phyloP scores from a whole-genome alignment of 768 basidiomycete genomes.

The Kwoniella europaea region DNA sequence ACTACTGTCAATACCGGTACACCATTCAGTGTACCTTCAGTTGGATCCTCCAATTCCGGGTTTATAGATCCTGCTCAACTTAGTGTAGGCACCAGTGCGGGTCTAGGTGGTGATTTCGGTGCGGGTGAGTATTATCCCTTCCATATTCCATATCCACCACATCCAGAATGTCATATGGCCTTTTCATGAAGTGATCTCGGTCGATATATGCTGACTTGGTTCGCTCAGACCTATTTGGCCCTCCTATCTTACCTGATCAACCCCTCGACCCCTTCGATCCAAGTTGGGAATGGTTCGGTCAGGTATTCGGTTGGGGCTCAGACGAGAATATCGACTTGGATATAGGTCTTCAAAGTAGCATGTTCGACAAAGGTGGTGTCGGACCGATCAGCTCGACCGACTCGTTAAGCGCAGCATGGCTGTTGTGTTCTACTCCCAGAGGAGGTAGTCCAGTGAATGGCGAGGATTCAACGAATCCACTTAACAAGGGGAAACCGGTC shows the following conservation, averaged over 20 bases:
- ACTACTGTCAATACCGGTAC: conserved; percentile 12
- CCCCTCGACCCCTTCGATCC: conserved; percentile 31
- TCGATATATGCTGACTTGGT: neutral
- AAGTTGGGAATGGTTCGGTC: conserved; percentile 42
- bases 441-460: conserved; percentile 39
- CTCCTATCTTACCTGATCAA: neutral
- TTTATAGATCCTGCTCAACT: conserved; percentile 32
- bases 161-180: neutral
- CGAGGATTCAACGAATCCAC: conserved; percentile 13
- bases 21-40: conserved; percentile 25
- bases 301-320: conserved; percentile 50
- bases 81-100: conserved; percentile 21
- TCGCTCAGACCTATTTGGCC: neutral
- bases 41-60: conserved; percentile 24
- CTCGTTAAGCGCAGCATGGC: conserved; percentile 46
- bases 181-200: too few species aligned
- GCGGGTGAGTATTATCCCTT: conserved; percentile 6
- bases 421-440: conserved; percentile 39
- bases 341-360: conserved; percentile 38
- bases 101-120: neutral
- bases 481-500: neutral
- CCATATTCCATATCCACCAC: too few species aligned
- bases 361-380: conserved; percentile 34
- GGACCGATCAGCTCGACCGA: conserved; percentile 46
- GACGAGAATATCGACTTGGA: conserved; percentile 45